A percentile compares a stretch with the other conserved stretches of the same genome.
Conservation (phyloP, 2,329 filamentous ascomycete genomes). For the Aphanocladium album region DNA sequence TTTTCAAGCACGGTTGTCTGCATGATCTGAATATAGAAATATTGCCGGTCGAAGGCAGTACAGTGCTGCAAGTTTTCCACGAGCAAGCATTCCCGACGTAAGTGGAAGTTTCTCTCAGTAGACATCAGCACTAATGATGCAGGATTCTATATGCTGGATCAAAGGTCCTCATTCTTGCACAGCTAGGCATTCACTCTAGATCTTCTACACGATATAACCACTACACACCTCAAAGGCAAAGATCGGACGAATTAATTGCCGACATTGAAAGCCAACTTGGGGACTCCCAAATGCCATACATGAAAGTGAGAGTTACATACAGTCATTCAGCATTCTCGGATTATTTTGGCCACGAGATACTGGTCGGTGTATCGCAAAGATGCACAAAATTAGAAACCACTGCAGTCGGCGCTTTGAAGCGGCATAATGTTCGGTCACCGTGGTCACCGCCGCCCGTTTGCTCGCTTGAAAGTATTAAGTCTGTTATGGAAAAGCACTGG, state of each 20-base stretch:
- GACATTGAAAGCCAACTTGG: slow-evolving; percentile 55
- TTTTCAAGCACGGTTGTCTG: slow-evolving; percentile 42
- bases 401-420: slow-evolving; percentile 45
- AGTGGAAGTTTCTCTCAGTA: slow-evolving; percentile 12
- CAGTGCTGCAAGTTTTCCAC: slow-evolving; percentile 42
- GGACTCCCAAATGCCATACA: slow-evolving; percentile 41
- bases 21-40: slow-evolving; percentile 45
- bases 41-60: slow-evolving; percentile 34
- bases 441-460: slow-evolving; percentile 45
- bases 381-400: slow-evolving; percentile 49
- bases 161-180: slow-evolving; percentile 44
- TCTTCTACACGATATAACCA: slow-evolving; percentile 2
- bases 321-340: slow-evolving; percentile 51
- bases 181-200: slow-evolving; percentile 32
- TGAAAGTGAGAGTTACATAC: slow-evolving; percentile 50
- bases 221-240: slow-evolving; percentile 28
- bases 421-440: slow-evolving; percentile 42
- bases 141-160: slow-evolving; percentile 41
- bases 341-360: slow-evolving; percentile 19
- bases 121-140: neutral
- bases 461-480: slow-evolving; percentile 34
- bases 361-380: slow-evolving; percentile 32
- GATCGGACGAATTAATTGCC: slow-evolving; percentile 52
- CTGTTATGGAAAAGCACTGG: slow-evolving; percentile 46
- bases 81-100: slow-evolving; percentile 40